Percentiles rank a stretch among this genome's conserved stretches.
These are phyloP conservation scores for Quercus phellos DNA, from an alignment of 331 rosid genomes.

Conservation along the genomic window DNA sequence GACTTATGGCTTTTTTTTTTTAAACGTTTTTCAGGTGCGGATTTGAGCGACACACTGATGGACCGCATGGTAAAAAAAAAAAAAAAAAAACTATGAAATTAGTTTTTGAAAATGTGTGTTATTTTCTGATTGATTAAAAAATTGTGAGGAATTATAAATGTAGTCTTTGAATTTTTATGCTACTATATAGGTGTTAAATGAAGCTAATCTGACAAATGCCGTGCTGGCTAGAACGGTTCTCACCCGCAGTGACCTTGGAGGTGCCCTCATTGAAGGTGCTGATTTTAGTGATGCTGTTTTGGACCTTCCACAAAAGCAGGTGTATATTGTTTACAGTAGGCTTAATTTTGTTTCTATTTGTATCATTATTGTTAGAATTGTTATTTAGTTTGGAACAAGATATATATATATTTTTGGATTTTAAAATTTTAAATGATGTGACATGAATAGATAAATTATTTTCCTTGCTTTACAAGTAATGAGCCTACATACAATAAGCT, in stretches of 20 bases:
- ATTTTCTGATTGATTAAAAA: background rate
- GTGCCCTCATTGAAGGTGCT: constrained; percentile 81
- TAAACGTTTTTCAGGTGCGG: constrained; percentile 49
- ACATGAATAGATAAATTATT: no score
- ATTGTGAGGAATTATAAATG: no score
- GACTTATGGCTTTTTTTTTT: background rate
- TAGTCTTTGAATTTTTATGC: background rate
- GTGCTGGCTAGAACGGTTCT: constrained; percentile 77
- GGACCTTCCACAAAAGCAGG: constrained; percentile 84
- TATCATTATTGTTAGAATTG: no score
- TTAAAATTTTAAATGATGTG: no score
- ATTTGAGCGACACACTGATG: constrained; percentile 97
- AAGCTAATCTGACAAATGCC: constrained; percentile 84
- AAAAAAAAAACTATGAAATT: background rate
- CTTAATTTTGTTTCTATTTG: no score
- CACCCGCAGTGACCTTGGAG: constrained; percentile 91
- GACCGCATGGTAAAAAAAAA: constrained; percentile 78
- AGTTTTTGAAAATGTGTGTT: background rate
- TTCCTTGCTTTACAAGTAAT: no score
- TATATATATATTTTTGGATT: no score
- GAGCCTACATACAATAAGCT: no score
- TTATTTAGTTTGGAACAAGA: no score
- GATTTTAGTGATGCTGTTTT: constrained; percentile 95
- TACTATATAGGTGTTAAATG: constrained; percentile 61
- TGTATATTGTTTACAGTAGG: background rate